Evolutionary conservation across 768 basidiomycete species (phyloP), one percentile per base, ranked within the genome.

Genomic region (Boletus sp.): DNA sequence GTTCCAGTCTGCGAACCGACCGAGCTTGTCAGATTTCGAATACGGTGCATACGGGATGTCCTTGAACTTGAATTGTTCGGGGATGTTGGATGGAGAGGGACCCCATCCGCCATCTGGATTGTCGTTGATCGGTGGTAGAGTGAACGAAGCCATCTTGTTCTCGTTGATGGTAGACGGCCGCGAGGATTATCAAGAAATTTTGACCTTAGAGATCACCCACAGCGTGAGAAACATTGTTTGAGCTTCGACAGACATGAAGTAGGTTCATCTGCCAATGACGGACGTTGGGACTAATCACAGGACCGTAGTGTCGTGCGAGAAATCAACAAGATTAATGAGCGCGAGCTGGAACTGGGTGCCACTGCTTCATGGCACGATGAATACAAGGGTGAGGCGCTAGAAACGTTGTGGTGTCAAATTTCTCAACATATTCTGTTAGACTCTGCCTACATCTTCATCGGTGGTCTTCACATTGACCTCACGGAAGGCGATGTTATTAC

Each of bases 11-110:
- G 96, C 96, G 68, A 99, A 91, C 52, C 96, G 88, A 52, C 93
- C 94, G 54, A 99, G 87, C 74, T 98, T 98, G 80, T 99, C 97
- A 37, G 92, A 87, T 84, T 99, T 99, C 76, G 94, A 94, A 81
- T 92, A 98, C 5, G 95, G 95, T 1, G 96, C 95, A 70, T 98
- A 99, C 46, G 97, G 97, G 58, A 98, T 97, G 66, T 98, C 97
- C 74, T 92, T 94, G 83, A 97, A 97, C 76, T 95, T 94, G 77
- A 96, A 98, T 61, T 93, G 87, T 45, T 89, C 80, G 1, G 96
- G 94, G 20, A 95, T 77, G 72, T 90, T 89, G 1, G 87, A 82
- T 4, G 88, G 84, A 7, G 94, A 92, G 7, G 85, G 85, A 1
- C 93, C 93, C 95, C 95, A 98, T 53, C 92, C 90, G 35, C 92